phyloP scores from a whole-genome alignment of 371 early-diverging fungal genomes.

The Blakeslea trispora region DNA sequence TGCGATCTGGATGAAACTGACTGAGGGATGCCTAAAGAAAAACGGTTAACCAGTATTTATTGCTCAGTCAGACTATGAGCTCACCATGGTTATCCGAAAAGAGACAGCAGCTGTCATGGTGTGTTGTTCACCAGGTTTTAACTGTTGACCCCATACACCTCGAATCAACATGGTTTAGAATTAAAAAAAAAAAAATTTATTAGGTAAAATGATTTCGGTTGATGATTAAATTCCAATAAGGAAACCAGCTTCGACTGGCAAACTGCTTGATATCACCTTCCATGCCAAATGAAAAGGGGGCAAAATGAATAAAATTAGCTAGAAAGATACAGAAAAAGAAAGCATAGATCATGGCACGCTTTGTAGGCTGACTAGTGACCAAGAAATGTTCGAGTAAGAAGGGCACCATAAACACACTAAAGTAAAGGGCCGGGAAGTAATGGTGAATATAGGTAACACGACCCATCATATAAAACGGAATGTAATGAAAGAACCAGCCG shows the following conservation, averaged over 20 bases:
- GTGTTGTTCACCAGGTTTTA: neutral
- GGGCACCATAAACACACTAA: slow-evolving; percentile 79
- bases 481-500: slow-evolving; percentile 97
- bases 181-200: neutral
- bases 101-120: neutral
- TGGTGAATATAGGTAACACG: slow-evolving; percentile 98
- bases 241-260: slow-evolving; percentile 52
- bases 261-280: slow-evolving; percentile 65
- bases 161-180: neutral
- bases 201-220: slow-evolving; percentile 10
- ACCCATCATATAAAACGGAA: slow-evolving; percentile 98
- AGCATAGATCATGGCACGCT: slow-evolving; percentile 41
- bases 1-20: neutral
- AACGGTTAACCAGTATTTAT: too few relatives aligned
- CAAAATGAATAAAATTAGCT: slow-evolving; percentile 72
- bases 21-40: neutral
- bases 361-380: slow-evolving; percentile 1
- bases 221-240: slow-evolving; percentile 53
- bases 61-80: too few relatives aligned
- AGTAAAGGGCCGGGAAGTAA: slow-evolving; percentile 98
- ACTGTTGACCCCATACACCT: neutral
- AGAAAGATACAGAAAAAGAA: slow-evolving; percentile 48
- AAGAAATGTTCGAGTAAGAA: slow-evolving; percentile 78
- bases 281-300: slow-evolving; percentile 88
- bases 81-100: slow-evolving; percentile 5